Base-by-base conservation (phyloP, 108 stramenopile species). In the Cyclotella kingstonii region DNA sequence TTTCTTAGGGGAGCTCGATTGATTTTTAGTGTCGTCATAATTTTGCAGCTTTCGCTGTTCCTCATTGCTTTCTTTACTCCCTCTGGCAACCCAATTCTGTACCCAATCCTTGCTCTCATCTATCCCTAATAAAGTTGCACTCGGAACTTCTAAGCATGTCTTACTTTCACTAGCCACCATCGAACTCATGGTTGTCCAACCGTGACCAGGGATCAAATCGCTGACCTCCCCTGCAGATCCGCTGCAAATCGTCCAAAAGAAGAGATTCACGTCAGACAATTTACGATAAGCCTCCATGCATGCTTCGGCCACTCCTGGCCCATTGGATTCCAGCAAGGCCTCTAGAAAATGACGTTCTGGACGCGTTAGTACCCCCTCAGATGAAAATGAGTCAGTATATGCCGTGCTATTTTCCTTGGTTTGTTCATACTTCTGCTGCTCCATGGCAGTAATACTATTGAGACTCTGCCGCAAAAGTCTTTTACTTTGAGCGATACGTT, bases 321-420 rank as follows among this genome's bases (percentile, higher is more conserved):
- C 68, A 4, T 41, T 33, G n/a, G 31, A 54, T 46, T 53, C 48
- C 18, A 69, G 21, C n/a, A 69, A 30, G n/a, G 44, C 35, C 22
- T 69, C 68, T 3, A 69, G 43, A 43, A 69, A 69, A 30, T 42
- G 51, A 0, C 59, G 58, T 45, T 69, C 68, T 2, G 68, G 58
- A 12, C 23, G n/a, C 2, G 68, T 69, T 1, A 69, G 38, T 22
- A 31, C 8, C 15, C 26, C 15, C 28, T 43, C 44, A n/a, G n/a
- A n/a, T n/a, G n/a, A n/a, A n/a, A n/a, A n/a, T n/a, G n/a, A n/a
- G n/a, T n/a, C n/a, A n/a, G n/a, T n/a, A n/a, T n/a, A n/a, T n/a
- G n/a, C n/a, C n/a, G n/a, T n/a, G n/a, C n/a, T n/a, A n/a, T n/a
- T n/a, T n/a, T n/a, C n/a, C n/a, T n/a, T n/a, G n/a, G n/a, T n/a